These are phyloP conservation scores for Cucurbita argyrosperma DNA, from an alignment of 306 rosid genomes.

Conservation along the genomic window DNA sequence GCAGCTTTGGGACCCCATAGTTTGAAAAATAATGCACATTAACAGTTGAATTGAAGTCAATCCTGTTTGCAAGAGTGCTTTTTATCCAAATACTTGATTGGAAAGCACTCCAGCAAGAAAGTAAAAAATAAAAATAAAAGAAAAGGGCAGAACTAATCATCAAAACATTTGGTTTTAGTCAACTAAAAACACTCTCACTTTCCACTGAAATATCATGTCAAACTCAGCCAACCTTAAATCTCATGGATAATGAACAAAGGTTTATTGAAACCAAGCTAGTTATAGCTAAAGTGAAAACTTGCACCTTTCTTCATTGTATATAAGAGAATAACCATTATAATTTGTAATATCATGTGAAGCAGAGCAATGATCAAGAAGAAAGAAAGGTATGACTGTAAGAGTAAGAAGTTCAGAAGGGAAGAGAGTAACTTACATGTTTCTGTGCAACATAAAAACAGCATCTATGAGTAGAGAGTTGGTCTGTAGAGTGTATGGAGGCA, in stretches of 20 bases:
- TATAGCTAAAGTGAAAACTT: not conserved
- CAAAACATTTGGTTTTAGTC: not conserved
- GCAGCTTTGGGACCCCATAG: not conserved
- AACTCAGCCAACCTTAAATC: not conserved
- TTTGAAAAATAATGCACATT: not conserved
- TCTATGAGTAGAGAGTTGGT: conserved; percentile 58
- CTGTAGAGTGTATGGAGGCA: conserved; percentile 38
- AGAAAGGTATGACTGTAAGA: not conserved
- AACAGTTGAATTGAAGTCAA: not conserved
- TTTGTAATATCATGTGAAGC: not conserved
- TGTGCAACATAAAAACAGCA: conserved; percentile 39
- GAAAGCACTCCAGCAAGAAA: not conserved
- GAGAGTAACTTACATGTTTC: conserved; percentile 12
- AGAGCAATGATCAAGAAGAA: not conserved
- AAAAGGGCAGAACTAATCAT: not conserved
- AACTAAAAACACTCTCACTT: not conserved
- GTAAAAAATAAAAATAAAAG: not conserved
- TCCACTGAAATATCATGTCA: not conserved
- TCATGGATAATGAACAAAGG: not conserved
- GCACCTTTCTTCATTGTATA: not conserved
- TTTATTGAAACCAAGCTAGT: not conserved
- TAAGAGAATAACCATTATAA: not conserved
- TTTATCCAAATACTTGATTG: not conserved
- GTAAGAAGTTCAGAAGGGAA: conserved; percentile 9
- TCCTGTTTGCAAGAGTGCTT: not conserved